Evolutionary conservation across 2,329 filamentous ascomycete genomes (phyloP).

Genomic region (Sordariomycetes sp.): DNA sequence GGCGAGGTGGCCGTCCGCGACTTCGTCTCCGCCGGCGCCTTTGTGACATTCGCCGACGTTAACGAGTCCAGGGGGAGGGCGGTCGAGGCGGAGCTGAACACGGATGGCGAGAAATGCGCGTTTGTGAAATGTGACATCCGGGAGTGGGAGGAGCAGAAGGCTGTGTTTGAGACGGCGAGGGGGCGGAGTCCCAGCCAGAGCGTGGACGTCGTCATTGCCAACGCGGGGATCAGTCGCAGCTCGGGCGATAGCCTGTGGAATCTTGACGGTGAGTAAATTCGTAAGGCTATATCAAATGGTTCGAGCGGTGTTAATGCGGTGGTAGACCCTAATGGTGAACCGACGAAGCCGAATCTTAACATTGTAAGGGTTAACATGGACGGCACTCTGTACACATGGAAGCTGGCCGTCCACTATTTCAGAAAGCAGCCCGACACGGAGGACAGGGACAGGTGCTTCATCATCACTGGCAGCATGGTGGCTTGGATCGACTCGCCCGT

Average conservation of each 20-base stretch:
- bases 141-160: constrained; percentile 29
- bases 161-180: constrained; percentile 27
- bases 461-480: constrained; percentile 36
- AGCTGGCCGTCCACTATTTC: constrained; percentile 35
- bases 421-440: constrained; percentile 23
- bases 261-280: constrained; percentile 19
- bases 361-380: constrained; percentile 28
- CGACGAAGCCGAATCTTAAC: constrained; percentile 26
- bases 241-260: constrained; percentile 25
- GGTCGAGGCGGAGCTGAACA: constrained; percentile 21
- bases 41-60: constrained; percentile 28
- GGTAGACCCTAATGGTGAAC: constrained; percentile 13
- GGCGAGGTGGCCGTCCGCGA: constrained; percentile 22
- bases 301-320: neutral
- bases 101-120: constrained; percentile 8
- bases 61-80: constrained; percentile 19
- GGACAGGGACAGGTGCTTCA: constrained; percentile 32
- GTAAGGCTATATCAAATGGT: too few species aligned
- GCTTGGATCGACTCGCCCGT: constrained; percentile 33
- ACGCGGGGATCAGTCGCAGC: constrained; percentile 30
- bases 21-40: constrained; percentile 24
- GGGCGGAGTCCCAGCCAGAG: constrained; percentile 22
- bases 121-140: constrained; percentile 30
- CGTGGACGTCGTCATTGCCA: constrained; percentile 34
- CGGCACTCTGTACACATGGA: constrained; percentile 32